Base-by-base conservation (phyloP, 2,329 filamentous ascomycete genomes). In the Sporothrix brasiliensis region DNA sequence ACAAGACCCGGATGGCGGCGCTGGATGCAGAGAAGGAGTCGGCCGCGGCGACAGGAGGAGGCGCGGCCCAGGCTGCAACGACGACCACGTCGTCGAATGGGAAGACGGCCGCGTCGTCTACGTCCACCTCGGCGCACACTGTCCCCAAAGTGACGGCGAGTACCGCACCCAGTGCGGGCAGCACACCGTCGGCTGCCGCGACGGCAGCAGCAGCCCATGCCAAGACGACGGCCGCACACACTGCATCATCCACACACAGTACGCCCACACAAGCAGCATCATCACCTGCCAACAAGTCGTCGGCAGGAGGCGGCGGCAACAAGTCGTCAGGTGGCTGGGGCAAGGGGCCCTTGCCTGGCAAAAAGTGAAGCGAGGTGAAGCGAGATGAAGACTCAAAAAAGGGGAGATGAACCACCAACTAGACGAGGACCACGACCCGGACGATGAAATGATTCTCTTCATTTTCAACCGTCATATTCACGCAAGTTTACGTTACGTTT, bases 1-100 rank as follows among this genome's bases (percentile, higher is more conserved):
- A 92, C 81, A 99, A 99, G 83, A 89, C 79, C 9, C 79, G 85
- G 68, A 83, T 82, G 77, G 77, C 74, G 10, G 73, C 73, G 7
- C 81, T 80, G 70, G 79, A 77, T 70, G 69, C 73, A 30, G 69
- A 69, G 53, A 74, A 75, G 30, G 69, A 4, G 52, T 9, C 54
- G 3, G 30, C 58, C 34, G 16, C 49, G 4, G 19, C 19, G 14
- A 10, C 67, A 14, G 19, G 39, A 14, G 30, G 54, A 0, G 56
- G 39, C 1, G 11, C 44, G 4, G 14, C 65, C 10, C 7, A 24
- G 1, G 4, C 58, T 3, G 21, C 65, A n/a, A 16, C 34, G 10
- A 4, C 50, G 10, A 4, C 50, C 7, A 19, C 58, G 14, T 19
- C 50, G 13, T 44, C 41, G 2, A 14, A 44, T 14, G 41, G 41